Conservation (phyloP, 1,284 basidiomycete species). For the Leccinum solheimii region DNA sequence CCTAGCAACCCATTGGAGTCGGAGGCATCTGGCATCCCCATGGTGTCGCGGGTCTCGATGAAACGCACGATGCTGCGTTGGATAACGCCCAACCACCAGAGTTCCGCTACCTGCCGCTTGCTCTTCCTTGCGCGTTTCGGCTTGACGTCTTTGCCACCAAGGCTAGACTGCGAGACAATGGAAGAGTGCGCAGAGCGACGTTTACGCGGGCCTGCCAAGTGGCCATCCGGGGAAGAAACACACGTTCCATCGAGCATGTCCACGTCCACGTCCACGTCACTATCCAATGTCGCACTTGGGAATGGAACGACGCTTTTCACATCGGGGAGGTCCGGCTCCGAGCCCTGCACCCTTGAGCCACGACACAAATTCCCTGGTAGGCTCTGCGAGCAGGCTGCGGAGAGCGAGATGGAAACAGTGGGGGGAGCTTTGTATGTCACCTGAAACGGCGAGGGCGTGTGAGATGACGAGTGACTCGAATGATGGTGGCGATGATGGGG, state of each 20-base stretch:
- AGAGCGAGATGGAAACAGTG: conserved; percentile 34
- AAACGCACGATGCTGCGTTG: conserved; percentile 40
- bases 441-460: conserved; percentile 20
- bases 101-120: conserved; percentile 38
- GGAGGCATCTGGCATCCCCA: background rate
- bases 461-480: background rate
- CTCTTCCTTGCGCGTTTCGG: conserved; percentile 38
- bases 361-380: background rate
- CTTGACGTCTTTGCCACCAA: conserved; percentile 15
- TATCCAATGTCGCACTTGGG: conserved; percentile 21
- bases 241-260: conserved; percentile 34
- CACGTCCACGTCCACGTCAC: conserved; percentile 29
- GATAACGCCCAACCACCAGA: conserved; percentile 42
- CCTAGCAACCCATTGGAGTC: background rate
- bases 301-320: conserved; percentile 36
- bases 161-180: conserved; percentile 14
- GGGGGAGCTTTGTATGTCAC: conserved; percentile 32
- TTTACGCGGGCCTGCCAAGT: conserved; percentile 24
- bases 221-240: conserved; percentile 4
- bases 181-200: conserved; percentile 34
- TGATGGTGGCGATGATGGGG: conserved; percentile 12
- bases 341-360: conserved; percentile 8
- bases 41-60: conserved; percentile 21
- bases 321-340: conserved; percentile 30
- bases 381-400: conserved; percentile 31